Percentiles rank a stretch among this genome's conserved stretches.
phyloP scores from a whole-genome alignment of 1,139 yeast species.

The Magnusiomyces fungicola region DNA sequence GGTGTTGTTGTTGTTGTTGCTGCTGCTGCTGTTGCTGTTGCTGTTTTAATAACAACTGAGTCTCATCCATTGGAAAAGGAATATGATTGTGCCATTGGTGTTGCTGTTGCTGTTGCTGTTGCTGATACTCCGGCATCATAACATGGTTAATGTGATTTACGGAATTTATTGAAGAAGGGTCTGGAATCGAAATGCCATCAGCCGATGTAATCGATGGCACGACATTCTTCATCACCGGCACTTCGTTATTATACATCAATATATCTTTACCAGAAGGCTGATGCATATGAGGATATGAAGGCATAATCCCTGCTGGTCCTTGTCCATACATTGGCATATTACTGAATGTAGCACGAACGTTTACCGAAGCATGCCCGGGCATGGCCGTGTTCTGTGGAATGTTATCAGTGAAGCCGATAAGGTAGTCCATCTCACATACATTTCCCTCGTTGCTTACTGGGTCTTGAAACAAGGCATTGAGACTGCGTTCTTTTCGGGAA shows the following conservation, averaged over 20 bases:
- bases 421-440: not conserved
- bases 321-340: too few species aligned
- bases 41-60: conserved; percentile 5
- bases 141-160: not conserved
- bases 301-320: too few species aligned
- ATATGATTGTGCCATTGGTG: conserved; percentile 7
- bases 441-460: too few species aligned
- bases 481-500: not conserved
- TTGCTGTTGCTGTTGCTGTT: not conserved
- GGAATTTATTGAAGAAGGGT: not conserved
- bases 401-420: not conserved
- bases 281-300: too few species aligned
- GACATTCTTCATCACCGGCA: too few species aligned
- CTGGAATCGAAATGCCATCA: too few species aligned
- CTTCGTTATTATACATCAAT: too few species aligned
- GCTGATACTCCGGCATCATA: conserved; percentile 1
- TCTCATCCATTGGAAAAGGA: too few species aligned
- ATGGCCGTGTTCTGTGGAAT: not conserved
- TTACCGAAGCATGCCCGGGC: not conserved
- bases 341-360: not conserved
- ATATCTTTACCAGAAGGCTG: too few species aligned
- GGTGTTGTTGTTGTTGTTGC: not conserved
- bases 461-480: not conserved
- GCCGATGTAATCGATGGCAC: too few species aligned
- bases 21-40: not conserved